Evolutionary conservation across 768 basidiomycete species (phyloP).

Genomic region (Hysterangium stoloniferum): DNA sequence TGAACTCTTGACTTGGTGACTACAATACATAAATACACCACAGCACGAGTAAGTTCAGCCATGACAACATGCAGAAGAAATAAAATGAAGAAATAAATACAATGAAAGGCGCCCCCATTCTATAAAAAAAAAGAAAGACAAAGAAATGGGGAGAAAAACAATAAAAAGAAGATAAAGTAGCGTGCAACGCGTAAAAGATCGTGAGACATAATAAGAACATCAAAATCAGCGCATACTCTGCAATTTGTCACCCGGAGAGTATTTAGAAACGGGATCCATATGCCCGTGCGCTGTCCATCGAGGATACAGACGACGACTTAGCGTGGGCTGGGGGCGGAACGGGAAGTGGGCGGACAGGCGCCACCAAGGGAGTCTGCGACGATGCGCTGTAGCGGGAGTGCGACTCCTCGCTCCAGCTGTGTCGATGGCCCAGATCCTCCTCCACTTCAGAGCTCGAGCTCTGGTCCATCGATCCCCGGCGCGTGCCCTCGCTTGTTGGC

Average conservation of each 20-base stretch:
- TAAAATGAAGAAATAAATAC: not conserved
- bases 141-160: not conserved
- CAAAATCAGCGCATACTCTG: too few species aligned
- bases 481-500: too few species aligned
- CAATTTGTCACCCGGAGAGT: too few species aligned
- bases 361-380: not conserved
- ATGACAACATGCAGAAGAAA: not conserved
- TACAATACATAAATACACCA: too few species aligned
- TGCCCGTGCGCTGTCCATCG: not conserved
- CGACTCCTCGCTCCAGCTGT: not conserved
- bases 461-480: too few species aligned
- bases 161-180: not conserved
- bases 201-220: too few species aligned
- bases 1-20: too few species aligned
- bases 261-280: not conserved
- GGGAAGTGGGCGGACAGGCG: not conserved
- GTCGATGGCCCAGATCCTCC: not conserved
- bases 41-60: too few species aligned
- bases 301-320: not conserved
- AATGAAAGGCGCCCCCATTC: not conserved
- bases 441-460: too few species aligned
- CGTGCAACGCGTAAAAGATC: not conserved
- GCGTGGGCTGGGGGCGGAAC: not conserved
- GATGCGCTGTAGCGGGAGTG: not conserved
- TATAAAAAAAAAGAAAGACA: not conserved